These are phyloP conservation scores for Pseudomassariella vexata DNA, from an alignment of 2,329 filamentous ascomycete genomes.

Conservation along the genomic window DNA sequence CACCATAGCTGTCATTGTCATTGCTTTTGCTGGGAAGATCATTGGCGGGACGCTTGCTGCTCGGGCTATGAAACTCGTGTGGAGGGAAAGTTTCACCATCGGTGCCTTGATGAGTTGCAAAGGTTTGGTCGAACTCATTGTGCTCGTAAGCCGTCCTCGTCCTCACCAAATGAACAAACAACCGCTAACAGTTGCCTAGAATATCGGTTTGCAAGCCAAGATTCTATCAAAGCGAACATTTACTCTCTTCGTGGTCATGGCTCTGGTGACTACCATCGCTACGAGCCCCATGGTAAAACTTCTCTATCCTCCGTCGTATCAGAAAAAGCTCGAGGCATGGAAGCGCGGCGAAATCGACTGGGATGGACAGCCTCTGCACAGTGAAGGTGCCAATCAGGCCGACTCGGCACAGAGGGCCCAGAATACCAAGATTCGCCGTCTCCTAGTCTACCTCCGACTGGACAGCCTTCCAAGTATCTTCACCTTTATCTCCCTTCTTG, in stretches of 20 bases:
- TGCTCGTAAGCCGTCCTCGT: constrained; percentile 56
- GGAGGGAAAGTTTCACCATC: constrained; percentile 85
- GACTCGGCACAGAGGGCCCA: constrained; percentile 23
- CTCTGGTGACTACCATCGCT: constrained; percentile 68
- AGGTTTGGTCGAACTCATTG: constrained; percentile 88
- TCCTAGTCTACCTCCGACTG: constrained; percentile 77
- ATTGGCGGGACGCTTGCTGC: constrained; percentile 77
- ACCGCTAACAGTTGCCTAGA: constrained; percentile 33
- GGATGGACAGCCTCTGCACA: constrained; percentile 55
- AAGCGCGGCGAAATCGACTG: constrained; percentile 67
- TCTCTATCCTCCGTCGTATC: constrained; percentile 70
- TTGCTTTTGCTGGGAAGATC: constrained; percentile 84
- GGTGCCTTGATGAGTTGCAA: constrained; percentile 95
- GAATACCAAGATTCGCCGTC: constrained; percentile 45
- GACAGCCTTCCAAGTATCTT: constrained; percentile 81
- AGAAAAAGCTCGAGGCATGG: constrained; percentile 65
- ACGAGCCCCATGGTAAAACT: constrained; percentile 64
- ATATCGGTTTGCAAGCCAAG: constrained; percentile 66
- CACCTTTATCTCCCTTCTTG: constrained; percentile 74
- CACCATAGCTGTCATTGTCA: constrained; percentile 72
- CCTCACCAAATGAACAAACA: no score
- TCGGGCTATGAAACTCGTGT: constrained; percentile 68
- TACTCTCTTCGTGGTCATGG: constrained; percentile 79
- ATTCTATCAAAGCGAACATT: constrained; percentile 68
- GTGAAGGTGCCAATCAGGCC: constrained; percentile 32